phyloP scores from a whole-genome alignment of 129 eudicot genomes.

The Tanacetum coccineum region DNA sequence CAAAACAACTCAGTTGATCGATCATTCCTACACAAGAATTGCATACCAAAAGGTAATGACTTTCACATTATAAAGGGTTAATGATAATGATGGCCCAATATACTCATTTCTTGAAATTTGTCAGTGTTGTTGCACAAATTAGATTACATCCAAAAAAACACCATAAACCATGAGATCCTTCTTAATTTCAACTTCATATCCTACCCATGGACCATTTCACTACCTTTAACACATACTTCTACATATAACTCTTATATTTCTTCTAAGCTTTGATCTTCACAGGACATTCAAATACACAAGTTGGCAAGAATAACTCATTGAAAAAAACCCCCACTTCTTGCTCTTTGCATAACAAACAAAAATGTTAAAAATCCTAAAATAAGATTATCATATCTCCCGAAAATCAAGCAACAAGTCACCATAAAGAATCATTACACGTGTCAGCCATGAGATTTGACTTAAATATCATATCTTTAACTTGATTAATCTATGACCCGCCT shows the following conservation, averaged over 20 bases:
- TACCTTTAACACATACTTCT: neutral
- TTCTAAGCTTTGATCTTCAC: slow-evolving; percentile 14
- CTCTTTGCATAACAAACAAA: slow-evolving; percentile 53
- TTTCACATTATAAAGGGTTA: neutral
- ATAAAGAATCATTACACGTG: neutral
- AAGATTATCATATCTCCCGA: slow-evolving; percentile 6
- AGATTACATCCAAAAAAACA: slow-evolving; percentile 20
- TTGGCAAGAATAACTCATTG: slow-evolving; percentile 77
- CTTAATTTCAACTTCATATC: slow-evolving; percentile 11
- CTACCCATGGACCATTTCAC: slow-evolving; percentile 21
- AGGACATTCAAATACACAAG: slow-evolving; percentile 41
- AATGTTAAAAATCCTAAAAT: slow-evolving; percentile 5
- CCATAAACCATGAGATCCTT: slow-evolving; percentile 10
- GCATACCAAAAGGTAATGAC: neutral
- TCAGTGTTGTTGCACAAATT: slow-evolving; percentile 20
- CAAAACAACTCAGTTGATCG: no score
- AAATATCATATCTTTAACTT: slow-evolving; percentile 1
- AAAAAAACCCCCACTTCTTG: slow-evolving; percentile 56
- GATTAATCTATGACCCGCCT: no score
- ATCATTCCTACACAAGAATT: no score
- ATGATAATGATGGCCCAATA: slow-evolving; percentile 23
- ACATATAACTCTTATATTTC: slow-evolving; percentile 15
- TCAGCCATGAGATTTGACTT: neutral
- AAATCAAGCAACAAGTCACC: neutral
- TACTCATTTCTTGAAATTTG: slow-evolving; percentile 21